phyloP scores from a whole-genome alignment of 768 basidiomycete genomes.

The Trametopsis cervina region DNA sequence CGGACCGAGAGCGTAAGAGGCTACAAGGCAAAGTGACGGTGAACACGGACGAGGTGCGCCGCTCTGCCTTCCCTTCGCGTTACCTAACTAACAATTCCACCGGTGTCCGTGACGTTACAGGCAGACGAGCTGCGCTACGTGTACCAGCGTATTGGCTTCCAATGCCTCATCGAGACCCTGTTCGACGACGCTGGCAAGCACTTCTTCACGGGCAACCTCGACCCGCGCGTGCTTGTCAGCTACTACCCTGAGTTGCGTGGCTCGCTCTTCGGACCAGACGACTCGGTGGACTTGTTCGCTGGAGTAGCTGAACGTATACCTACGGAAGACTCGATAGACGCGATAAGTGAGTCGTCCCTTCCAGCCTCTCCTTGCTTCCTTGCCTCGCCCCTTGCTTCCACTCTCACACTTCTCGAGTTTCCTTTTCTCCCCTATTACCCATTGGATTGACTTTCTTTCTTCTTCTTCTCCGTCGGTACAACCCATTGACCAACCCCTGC shows the following conservation, averaged over 20 bases:
- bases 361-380: conserved; percentile 10
- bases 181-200: conserved; percentile 81
- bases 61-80: conserved; percentile 4
- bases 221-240: conserved; percentile 75
- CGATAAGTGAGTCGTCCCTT: conserved; percentile 67
- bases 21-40: conserved; percentile 44
- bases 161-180: conserved; percentile 68
- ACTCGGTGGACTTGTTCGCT: conserved; percentile 63
- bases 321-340: conserved; percentile 61
- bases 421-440: conserved; percentile 10
- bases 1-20: conserved; percentile 53
- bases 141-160: conserved; percentile 77
- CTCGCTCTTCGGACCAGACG: conserved; percentile 44
- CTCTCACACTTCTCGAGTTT: conserved; percentile 1
- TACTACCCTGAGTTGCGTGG: conserved; percentile 77
- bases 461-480: conserved; percentile 19
- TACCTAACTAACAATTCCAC: not conserved
- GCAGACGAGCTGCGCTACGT: conserved; percentile 68
- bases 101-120: conserved; percentile 24
- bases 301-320: conserved; percentile 73
- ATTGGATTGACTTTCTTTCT: conserved; percentile 16
- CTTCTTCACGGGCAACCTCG: conserved; percentile 73
- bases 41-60: conserved; percentile 48
- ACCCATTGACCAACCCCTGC: conserved; percentile 7
- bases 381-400: not conserved